Base-by-base conservation (phyloP, 129 eudicot genomes). In the Chrysanthemum lavandulifolium region DNA sequence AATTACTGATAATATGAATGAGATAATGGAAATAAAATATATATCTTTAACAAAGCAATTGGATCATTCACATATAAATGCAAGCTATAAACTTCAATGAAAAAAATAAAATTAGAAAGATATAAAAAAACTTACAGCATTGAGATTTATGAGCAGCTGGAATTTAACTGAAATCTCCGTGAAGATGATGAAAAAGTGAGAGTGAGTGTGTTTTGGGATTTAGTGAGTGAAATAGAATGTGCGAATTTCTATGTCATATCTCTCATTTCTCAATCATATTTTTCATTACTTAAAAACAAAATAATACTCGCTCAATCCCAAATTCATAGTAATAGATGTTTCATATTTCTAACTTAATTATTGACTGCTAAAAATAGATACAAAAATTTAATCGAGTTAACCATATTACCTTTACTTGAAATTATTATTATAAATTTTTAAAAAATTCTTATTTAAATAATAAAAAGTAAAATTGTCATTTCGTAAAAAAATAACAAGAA, bases 51-150 rank as follows among this genome's bases (percentile, higher is more conserved):
- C 2, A 27, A 27, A 1, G 3, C 31, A 27, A 27, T 1, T 27
- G 4, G 3, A 3, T 27, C 31, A 27, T 27, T 27, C 0, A 25
- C 27, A 25, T 25, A 25, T 25, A 27, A 31, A 31, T 31, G 3
- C 36, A 31, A 31, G 36, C 4, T 31, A 79, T 12, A 2, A 23
- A 23, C 1, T 23, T 23, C 25, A 23, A 19, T 19, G 21, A 19
- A 19, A 19, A 19, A 19, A 19, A 19, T 19, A 19, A 19, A 23
- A 1, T 23, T 23, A 50, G 27, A 31, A 68, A 66, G 27, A 19
- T 47, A 56, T 15, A 4, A 1, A n/a, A 31, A 66, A 67, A 74
- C 84, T 80, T 65, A 75, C 84, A 69, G 66, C 76, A 75, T 80
- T 74, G 73, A 54, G 73, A 80, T 67, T 43, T 21, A 25, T 10